Evolutionary conservation across 495 filamentous ascomycete species (phyloP).

Genomic region (Neurospora sp.): DNA sequence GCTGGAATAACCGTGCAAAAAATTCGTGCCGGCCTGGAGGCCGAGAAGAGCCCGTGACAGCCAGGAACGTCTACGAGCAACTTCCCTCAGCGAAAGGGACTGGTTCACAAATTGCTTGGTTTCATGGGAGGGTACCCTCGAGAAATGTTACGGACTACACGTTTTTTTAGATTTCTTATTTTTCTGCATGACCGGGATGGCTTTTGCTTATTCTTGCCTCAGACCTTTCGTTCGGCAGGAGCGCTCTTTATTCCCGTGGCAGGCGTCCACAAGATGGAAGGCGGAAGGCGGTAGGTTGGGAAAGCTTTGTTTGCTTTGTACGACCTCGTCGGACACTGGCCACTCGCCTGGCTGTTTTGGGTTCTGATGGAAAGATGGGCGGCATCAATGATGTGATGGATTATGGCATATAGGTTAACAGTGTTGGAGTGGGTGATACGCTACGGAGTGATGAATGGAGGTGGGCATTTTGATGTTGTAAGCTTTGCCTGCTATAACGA

Average conservation of each 20-base stretch:
- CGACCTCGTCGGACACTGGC: conserved; percentile 19
- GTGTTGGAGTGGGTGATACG: background rate
- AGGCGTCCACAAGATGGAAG: conserved; percentile 20
- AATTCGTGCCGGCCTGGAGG: background rate
- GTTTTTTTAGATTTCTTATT: conserved; percentile 30
- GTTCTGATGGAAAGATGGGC: conserved; percentile 9
- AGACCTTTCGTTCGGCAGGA: conserved; percentile 20
- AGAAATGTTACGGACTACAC: conserved; percentile 12
- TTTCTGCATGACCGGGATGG: conserved; percentile 37
- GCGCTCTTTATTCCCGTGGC: conserved; percentile 30
- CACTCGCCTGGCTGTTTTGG: conserved; percentile 19
- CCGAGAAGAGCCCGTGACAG: conserved; percentile 1
- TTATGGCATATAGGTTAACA: conserved; percentile 28
- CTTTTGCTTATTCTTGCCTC: conserved; percentile 24
- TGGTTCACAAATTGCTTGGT: conserved; percentile 14
- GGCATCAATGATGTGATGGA: conserved; percentile 12
- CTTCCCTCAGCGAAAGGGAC: conserved; percentile 7
- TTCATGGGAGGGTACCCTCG: conserved; percentile 12
- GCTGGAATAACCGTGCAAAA: conserved; percentile 9
- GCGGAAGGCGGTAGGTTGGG: conserved; percentile 8
- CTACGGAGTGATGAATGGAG: background rate
- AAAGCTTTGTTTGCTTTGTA: conserved; percentile 16
- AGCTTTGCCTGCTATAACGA: background rate
- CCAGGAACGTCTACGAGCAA: conserved; percentile 4
- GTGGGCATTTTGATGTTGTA: background rate